Conservation (phyloP, 2,329 filamentous ascomycete species). For the Talaromyces marneffei region DNA sequence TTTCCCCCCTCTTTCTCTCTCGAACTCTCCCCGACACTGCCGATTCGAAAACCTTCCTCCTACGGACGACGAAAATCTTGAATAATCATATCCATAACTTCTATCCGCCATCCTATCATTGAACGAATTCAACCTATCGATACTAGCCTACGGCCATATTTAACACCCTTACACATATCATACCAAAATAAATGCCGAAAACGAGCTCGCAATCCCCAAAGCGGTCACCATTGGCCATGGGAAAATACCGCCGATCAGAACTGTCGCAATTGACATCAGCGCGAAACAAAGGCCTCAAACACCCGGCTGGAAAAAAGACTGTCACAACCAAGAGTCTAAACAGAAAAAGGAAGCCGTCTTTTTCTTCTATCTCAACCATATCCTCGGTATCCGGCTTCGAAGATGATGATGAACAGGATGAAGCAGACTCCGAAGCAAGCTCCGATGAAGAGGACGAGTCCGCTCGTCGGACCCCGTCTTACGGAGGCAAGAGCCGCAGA, state of each 20-base stretch:
- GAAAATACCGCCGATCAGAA: slow-evolving; percentile 22
- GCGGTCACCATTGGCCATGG: slow-evolving; percentile 22
- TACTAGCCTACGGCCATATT: not conserved
- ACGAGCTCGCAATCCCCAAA: slow-evolving; percentile 23
- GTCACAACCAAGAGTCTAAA: slow-evolving; percentile 21
- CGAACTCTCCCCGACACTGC: not conserved
- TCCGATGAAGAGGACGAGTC: slow-evolving; percentile 42
- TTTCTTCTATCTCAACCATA: slow-evolving; percentile 34
- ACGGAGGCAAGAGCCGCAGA: slow-evolving; percentile 28
- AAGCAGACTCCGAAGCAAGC: slow-evolving; percentile 34
- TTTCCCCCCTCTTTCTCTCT: not conserved
- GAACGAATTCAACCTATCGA: not conserved
- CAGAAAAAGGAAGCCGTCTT: slow-evolving; percentile 31
- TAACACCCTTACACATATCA: not conserved
- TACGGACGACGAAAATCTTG: not conserved
- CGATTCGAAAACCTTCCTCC: not conserved
- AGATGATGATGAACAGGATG: slow-evolving; percentile 32
- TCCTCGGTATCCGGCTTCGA: slow-evolving; percentile 33
- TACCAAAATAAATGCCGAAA: slow-evolving; percentile 21
- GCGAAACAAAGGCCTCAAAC: slow-evolving; percentile 20
- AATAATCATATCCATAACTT: not conserved
- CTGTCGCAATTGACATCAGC: slow-evolving; percentile 19
- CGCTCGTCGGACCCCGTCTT: slow-evolving; percentile 39
- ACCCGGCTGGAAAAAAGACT: slow-evolving; percentile 24
- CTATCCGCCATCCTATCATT: not conserved